Evolutionary conservation across 2,329 filamentous ascomycete species (phyloP).

Genomic region (Truncatella angustata): DNA sequence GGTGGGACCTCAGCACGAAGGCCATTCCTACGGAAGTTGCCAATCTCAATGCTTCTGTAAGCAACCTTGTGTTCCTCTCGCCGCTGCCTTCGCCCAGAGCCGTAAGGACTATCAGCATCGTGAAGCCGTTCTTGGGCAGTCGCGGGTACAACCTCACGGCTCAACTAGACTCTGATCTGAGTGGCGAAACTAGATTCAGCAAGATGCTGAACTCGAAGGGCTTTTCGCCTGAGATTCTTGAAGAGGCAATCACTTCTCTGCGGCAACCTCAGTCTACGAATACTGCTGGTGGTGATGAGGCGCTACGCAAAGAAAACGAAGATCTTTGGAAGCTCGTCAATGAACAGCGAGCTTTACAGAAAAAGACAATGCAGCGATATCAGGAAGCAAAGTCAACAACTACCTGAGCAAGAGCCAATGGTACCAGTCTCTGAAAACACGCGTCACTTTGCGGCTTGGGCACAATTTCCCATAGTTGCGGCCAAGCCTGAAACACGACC

Average conservation of each 20-base stretch:
- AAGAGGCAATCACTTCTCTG: constrained; percentile 49
- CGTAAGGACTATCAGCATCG: constrained; percentile 58
- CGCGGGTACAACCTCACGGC: constrained; percentile 64
- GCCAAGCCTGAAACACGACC: constrained; percentile 4
- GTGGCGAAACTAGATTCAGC: constrained; percentile 40
- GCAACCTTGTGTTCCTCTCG: constrained; percentile 73
- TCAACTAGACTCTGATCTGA: constrained; percentile 52
- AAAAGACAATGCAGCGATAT: constrained; percentile 33
- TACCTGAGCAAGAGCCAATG: constrained; percentile 12
- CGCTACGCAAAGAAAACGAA: constrained; percentile 39
- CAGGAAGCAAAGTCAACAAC: constrained; percentile 25
- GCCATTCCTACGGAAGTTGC: constrained; percentile 65
- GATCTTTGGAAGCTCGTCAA: constrained; percentile 44
- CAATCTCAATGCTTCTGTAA: constrained; percentile 77
- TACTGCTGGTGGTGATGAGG: constrained; percentile 28
- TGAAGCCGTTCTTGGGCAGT: constrained; percentile 76
- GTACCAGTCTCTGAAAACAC: neutral
- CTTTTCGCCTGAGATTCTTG: constrained; percentile 44
- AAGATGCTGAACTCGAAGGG: constrained; percentile 45
- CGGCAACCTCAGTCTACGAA: constrained; percentile 28
- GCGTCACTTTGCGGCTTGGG: neutral
- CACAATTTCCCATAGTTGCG: neutral
- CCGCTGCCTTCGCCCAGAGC: constrained; percentile 49
- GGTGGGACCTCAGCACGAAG: constrained; percentile 76
- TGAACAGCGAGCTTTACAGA: constrained; percentile 41